Evolutionary conservation across 306 rosid species (phyloP), one percentile per base, ranked within the genome.

Genomic region (Casuarina cunninghamiana): DNA sequence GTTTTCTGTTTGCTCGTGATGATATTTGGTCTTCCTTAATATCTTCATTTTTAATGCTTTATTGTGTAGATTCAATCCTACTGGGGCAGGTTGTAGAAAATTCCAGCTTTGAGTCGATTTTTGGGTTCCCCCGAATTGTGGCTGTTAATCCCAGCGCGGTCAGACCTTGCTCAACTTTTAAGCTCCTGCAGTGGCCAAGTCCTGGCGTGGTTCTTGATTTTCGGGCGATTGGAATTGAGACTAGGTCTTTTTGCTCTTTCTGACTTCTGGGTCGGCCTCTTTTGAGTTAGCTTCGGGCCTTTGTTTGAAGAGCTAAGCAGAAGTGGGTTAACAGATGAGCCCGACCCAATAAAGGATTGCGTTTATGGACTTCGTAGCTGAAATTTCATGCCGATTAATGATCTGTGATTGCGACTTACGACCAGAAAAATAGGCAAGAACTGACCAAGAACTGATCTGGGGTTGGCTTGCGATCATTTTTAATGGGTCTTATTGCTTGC

Each of bases 21-120:
- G 84, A 78, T 80, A 78, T 82, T 89, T 73, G 88, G 77, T 85
- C 83, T 75, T 55, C 8, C n/a, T n/a, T 55, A 55, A 55, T n/a
- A n/a, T 16, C 16, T 58, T 51, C 26, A 21, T 0, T 26, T 37
- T 48, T 5, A 9, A 3, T 3, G 6, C 5, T 48, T 49, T 8
- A 5, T 55, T 48, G 17, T 71, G 37, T 35, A 3, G 26, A 15
- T 46, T 46, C 10, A 46, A 46, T 26, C 32, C 32, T 26, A 26
- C 32, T 1, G 32, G 32, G 32, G 32, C 32, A 26, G 32, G 1
- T 26, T 26, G 32, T 26, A 26, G 32, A 7, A 46, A 46, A 6
- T 5, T 54, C 5, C 3, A 54, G 15, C 10, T 12, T 54, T 54
- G 17, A 54, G 15, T 26, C 43, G 10, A 21, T 5, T 60, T 60